A percentile compares a stretch with the other conserved stretches of the same genome.
These are phyloP conservation scores for Phytophthora sojae DNA, from an alignment of 352 stramenopile species.

Conservation along the genomic window DNA sequence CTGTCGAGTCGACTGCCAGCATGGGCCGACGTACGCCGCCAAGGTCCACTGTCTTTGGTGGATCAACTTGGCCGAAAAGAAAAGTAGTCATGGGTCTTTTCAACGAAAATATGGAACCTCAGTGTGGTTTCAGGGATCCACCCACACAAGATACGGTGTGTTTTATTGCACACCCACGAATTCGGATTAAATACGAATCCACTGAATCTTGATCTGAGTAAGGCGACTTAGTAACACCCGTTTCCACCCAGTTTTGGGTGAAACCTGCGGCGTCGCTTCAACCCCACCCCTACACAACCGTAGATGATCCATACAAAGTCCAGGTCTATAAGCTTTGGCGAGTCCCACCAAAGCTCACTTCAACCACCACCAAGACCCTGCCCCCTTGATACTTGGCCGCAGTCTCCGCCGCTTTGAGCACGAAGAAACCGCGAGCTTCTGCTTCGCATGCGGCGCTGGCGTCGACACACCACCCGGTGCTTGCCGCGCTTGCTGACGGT, in stretches of 20 bases:
- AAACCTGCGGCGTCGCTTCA: constrained; percentile 28
- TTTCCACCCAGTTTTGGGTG: constrained; percentile 10
- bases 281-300: constrained; percentile 46
- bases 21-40: constrained; percentile 12
- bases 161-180: neutral
- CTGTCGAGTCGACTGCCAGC: constrained; percentile 8
- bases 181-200: constrained; percentile 5
- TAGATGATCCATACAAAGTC: constrained; percentile 31
- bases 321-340: constrained; percentile 20
- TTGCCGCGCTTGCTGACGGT: constrained; percentile 15
- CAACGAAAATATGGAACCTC: constrained; percentile 14
- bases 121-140: neutral
- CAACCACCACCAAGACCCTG: constrained; percentile 31
- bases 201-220: neutral
- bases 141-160: neutral
- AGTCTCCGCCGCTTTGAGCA: neutral
- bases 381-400: neutral
- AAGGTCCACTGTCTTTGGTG: constrained; percentile 18
- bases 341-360: constrained; percentile 32
- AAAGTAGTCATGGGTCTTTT: constrained; percentile 23
- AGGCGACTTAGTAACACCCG: neutral
- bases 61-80: constrained; percentile 29
- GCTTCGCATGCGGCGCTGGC: neutral
- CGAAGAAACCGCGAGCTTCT: constrained; percentile 11
- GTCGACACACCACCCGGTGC: constrained; percentile 12